Base-by-base conservation (phyloP, 2,329 filamentous ascomycete genomes). In the Ascomycota sp. region DNA sequence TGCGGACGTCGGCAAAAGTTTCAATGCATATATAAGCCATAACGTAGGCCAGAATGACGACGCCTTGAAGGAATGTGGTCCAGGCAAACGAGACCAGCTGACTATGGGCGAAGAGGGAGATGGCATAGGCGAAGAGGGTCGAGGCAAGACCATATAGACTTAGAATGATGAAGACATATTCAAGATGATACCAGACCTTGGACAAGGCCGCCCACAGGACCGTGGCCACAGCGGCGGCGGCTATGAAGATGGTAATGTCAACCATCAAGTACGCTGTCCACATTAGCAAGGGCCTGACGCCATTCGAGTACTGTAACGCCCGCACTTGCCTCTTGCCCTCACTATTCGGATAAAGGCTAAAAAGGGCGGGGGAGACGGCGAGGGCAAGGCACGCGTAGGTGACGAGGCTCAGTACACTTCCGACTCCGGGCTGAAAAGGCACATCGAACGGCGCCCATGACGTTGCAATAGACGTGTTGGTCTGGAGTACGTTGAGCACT, bases 221-320 rank as follows among this genome's bases (percentile, higher is more conserved):
- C 15, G 73, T 69, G 7, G 69, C 62, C 8, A 89, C 42, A 7
- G 71, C 70, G 13, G 74, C 72, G 19, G 72, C 66, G 10, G 47
- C 32, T 10, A 91, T 45, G 1, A 82, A 73, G 32, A 91, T 71
- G 26, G 67, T 46, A 38, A 85, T 82, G 52, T 94, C 85, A 43
- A 93, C 92, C 0, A 61, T 44, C 1, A 77, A 60, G 44, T 94
- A 91, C 2, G 85, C 80, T 5, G 80, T 52, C 85, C 86, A 94
- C 2, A 94, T 58, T 1, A 83, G 81, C 7, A 79, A 58, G 1
- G 79, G 75, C 9, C 79, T 65, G 20, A 93, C 82, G 28, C 85
- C 85, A 44, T 93, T 94, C 31, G 80, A 91, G 52, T 92, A 94
- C 49, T 94, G 76, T 20, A 94, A 58, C 11, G 78, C 77, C 30